Evolutionary conservation across 805 yeast genomes (phyloP).

Genomic region (Saccharomyces jurei): DNA sequence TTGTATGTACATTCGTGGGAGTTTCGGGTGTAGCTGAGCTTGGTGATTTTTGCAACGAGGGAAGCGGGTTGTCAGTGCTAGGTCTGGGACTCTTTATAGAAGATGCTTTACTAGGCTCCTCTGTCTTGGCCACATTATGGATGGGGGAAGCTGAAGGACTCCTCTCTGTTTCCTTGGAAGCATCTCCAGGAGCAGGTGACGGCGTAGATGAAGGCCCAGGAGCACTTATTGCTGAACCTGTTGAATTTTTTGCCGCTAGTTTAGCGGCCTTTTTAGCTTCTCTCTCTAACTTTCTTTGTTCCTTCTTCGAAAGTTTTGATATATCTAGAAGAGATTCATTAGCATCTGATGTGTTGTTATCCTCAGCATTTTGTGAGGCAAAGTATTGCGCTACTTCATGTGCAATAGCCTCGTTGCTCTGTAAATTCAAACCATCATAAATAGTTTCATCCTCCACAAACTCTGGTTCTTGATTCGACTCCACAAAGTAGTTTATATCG

Average conservation of each 20-base stretch:
- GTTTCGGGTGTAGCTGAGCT: conserved; percentile 5
- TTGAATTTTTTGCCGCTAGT: conserved; percentile 22
- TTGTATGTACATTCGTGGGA: conserved; percentile 20
- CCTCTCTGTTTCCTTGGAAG: neutral
- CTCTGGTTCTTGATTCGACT: conserved; percentile 82
- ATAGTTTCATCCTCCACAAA: conserved; percentile 92
- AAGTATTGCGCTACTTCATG: conserved; percentile 40
- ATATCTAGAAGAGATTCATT: conserved; percentile 9
- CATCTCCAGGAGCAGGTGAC: conserved; percentile 1
- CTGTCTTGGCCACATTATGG: conserved; percentile 3
- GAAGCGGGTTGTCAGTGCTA: conserved; percentile 8
- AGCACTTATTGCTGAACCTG: conserved; percentile 6
- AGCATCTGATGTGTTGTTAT: conserved; percentile 13
- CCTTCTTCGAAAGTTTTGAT: conserved; percentile 27
- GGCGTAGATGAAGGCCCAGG: neutral
- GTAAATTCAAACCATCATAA: conserved; percentile 74
- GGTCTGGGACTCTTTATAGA: conserved; percentile 9
- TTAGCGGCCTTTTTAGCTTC: conserved; percentile 32
- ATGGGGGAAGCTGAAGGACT: conserved; percentile 17
- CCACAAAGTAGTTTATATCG: conserved; percentile 86
- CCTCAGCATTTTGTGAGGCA: conserved; percentile 26
- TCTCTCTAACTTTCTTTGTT: conserved; percentile 28
- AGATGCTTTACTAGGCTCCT: neutral
- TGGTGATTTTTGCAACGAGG: conserved; percentile 4
- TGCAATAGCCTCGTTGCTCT: conserved; percentile 45